Conservation (phyloP, 495 filamentous ascomycete genomes). For the Aspergillus egyptiacus region DNA sequence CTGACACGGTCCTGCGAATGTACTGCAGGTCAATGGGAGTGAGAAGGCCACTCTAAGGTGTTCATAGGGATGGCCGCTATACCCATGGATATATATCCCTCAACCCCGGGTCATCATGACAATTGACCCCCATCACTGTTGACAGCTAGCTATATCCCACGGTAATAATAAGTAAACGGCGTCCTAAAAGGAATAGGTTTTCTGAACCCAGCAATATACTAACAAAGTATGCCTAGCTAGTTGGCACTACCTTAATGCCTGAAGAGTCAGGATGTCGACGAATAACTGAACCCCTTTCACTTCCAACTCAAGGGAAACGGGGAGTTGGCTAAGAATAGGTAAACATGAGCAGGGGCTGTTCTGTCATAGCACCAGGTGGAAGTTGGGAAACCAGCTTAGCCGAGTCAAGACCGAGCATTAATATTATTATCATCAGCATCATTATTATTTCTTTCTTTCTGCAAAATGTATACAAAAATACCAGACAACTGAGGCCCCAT, state of each 20-base stretch:
- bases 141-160: neutral
- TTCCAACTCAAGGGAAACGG: neutral
- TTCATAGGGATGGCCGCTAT: neutral
- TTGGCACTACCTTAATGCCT: conserved; percentile 4
- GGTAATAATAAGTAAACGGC: neutral
- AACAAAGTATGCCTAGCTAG: conserved; percentile 1
- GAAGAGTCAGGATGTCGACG: conserved; percentile 2
- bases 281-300: neutral
- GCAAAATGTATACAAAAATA: neutral
- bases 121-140: neutral
- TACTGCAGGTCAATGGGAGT: neutral
- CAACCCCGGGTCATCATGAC: neutral
- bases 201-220: neutral
- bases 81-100: neutral
- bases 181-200: conserved; percentile 13
- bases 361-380: neutral
- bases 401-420: no score
- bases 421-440: no score
- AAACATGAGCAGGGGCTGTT: neutral
- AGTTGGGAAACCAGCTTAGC: no score
- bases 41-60: neutral
- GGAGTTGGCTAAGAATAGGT: neutral
- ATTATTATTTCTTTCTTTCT: neutral
- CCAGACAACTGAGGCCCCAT: neutral
- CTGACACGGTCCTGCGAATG: neutral